Conservation (phyloP, 345 rosid species). For the Eucalyptus coolabah region DNA sequence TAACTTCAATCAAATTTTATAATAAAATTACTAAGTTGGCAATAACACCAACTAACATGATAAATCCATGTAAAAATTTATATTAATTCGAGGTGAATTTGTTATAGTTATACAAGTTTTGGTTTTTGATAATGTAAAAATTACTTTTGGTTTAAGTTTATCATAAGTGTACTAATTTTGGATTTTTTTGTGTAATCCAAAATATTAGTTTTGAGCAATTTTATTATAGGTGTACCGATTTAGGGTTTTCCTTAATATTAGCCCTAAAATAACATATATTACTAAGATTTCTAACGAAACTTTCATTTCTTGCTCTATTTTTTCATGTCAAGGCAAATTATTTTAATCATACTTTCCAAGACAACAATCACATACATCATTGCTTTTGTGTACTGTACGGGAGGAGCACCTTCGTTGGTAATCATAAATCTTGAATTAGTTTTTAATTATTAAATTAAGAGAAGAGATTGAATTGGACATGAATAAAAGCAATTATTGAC, state of each 20-base stretch:
- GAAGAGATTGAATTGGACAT: not conserved
- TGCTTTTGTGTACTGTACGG: not conserved
- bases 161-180: fast-evolving
- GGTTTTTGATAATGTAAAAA: not conserved
- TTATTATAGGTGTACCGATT: fast-evolving
- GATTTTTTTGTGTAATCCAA: not conserved
- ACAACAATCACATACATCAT: not conserved
- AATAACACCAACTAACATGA: not conserved
- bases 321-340: not conserved
- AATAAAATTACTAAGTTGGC: too few species aligned
- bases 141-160: too few species aligned
- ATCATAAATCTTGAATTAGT: not conserved
- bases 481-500: not conserved
- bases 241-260: not conserved
- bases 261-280: not conserved
- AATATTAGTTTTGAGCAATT: too few species aligned
- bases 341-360: not conserved
- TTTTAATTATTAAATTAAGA: not conserved
- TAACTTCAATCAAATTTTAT: fast-evolving
- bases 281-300: not conserved
- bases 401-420: not conserved
- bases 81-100: not conserved
- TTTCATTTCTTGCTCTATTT: not conserved
- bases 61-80: not conserved
- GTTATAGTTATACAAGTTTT: too few species aligned